Base-by-base conservation (phyloP, 805 yeast species). In the Barnettozyma pratensis region DNA sequence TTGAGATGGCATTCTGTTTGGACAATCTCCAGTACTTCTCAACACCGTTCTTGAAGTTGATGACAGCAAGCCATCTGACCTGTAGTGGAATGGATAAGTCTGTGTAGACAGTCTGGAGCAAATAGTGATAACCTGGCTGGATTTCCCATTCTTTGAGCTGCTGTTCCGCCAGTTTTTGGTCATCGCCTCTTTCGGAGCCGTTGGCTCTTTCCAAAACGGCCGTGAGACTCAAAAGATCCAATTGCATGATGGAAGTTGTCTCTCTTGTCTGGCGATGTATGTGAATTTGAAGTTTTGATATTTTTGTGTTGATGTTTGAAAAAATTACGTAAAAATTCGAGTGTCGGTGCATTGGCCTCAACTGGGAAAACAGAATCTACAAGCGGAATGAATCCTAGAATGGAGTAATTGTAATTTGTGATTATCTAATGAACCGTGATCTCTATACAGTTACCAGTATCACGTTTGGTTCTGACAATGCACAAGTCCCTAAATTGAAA, bases 21-120 rank as follows among this genome's bases (percentile, higher is more conserved):
- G 88, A 73, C 1, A 83, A 71, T 50, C 97, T 73, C 98, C 99
- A 92, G 59, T 80, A 80, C 60, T 78, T 80, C 14, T 88, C 96
- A 25, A 89, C 72, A 2, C 95, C 95, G 64, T 92, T 92, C 61
- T 94, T 92, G 66, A 92, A 81, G 54, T 85, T 86, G 39, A 92
- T 92, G 2, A 89, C 75, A 0, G 96, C 90, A 28, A 91, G 69
- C 96, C 96, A 90, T 58, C 98, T 72, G 7, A 81, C 70, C 50
- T 85, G 87, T 31, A 85, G 65, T 0, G 90, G 76, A 14, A 78
- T 57, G 0, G 80, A 73, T 4, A 72, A 61, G 53, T 87, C 83
- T 47, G 80, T 68, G 63, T 87, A 91, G 0, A 81, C 73, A 5
- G 78, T 66, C 59, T 83, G 91, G 14, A 85, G 65, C 11, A 72